Evolutionary conservation across 1,284 basidiomycete genomes (phyloP).

Genomic region (Vanrija sp.): DNA sequence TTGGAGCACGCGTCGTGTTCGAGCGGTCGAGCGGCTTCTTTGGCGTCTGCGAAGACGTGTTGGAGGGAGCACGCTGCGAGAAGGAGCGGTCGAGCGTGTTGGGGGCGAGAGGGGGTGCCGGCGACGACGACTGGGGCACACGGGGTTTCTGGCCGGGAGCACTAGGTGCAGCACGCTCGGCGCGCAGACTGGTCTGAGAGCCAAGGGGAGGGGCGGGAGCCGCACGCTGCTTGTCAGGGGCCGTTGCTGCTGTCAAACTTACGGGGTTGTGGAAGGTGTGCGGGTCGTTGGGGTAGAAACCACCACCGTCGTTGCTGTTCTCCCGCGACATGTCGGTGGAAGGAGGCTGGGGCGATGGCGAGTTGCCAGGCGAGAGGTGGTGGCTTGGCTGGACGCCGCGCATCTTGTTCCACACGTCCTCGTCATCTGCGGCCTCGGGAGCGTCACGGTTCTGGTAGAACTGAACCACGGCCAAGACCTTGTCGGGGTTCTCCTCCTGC

Average conservation of each 20-base stretch:
- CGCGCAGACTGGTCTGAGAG: not conserved
- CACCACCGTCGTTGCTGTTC: constrained; percentile 30
- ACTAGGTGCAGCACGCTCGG: too few relatives aligned
- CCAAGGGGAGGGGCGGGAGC: not conserved
- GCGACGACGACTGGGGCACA: constrained; percentile 8
- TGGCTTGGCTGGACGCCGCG: constrained; percentile 38
- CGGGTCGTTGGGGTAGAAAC: not conserved
- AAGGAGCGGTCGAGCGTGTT: constrained; percentile 16
- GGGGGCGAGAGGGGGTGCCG: not conserved
- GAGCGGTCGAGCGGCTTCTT: constrained; percentile 43
- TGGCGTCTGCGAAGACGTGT: constrained; percentile 25
- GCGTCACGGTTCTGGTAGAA: constrained; percentile 58
- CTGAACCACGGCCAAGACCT: constrained; percentile 96
- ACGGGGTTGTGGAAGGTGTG: constrained; percentile 1
- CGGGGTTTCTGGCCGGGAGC: not conserved
- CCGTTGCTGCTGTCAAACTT: too few relatives aligned
- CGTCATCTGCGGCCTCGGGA: constrained; percentile 48
- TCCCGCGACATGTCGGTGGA: constrained; percentile 42
- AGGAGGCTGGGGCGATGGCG: constrained; percentile 15
- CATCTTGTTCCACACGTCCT: constrained; percentile 70
- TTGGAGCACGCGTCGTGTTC: constrained; percentile 50
- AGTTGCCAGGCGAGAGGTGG: constrained; percentile 15
- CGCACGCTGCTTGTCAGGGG: constrained; percentile 7
- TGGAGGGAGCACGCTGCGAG: constrained; percentile 36
- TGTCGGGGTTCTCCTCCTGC: constrained; percentile 97